Percentiles rank a stretch among this genome's conserved stretches.
These are phyloP conservation scores for Fusarium subtropicale DNA, from an alignment of 2,329 filamentous ascomycete genomes.

Conservation along the genomic window DNA sequence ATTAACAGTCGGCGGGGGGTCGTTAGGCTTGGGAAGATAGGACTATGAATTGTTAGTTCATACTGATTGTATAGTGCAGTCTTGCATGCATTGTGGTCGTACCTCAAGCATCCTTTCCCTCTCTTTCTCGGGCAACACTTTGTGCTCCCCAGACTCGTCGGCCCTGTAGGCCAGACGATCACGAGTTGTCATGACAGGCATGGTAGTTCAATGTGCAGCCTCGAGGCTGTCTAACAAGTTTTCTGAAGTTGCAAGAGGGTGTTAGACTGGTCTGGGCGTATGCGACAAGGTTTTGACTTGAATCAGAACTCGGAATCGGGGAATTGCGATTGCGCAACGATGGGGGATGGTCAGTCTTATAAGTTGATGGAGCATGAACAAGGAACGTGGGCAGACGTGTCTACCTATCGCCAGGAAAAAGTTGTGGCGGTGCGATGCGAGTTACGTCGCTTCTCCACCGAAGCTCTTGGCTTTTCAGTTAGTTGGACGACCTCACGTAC, in stretches of 20 bases:
- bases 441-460: conserved; percentile 48
- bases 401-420: conserved; percentile 29
- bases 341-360: conserved; percentile 38
- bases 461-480: conserved; percentile 23
- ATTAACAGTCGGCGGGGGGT: conserved; percentile 45
- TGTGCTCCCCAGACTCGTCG: conserved; percentile 53
- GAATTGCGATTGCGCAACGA: conserved; percentile 21
- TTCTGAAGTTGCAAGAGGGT: background rate
- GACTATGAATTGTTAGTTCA: conserved; percentile 42
- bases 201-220: conserved; percentile 47
- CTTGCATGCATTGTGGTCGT: conserved; percentile 14
- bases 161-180: conserved; percentile 56
- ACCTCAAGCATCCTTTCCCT: conserved; percentile 54
- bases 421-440: conserved; percentile 42
- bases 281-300: background rate
- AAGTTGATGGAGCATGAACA: conserved; percentile 36
- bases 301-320: conserved; percentile 2
- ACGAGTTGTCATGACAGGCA: conserved; percentile 51
- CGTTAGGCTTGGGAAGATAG: conserved; percentile 53
- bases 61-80: background rate
- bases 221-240: conserved; percentile 44
- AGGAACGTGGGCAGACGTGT: conserved; percentile 39
- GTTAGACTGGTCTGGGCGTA: background rate
- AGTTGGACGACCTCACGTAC: conserved; percentile 14
- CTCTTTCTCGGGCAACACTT: conserved; percentile 52